Evolutionary conservation across 2,329 filamentous ascomycete genomes (phyloP).

Genomic region (Exserohilum rostratum): DNA sequence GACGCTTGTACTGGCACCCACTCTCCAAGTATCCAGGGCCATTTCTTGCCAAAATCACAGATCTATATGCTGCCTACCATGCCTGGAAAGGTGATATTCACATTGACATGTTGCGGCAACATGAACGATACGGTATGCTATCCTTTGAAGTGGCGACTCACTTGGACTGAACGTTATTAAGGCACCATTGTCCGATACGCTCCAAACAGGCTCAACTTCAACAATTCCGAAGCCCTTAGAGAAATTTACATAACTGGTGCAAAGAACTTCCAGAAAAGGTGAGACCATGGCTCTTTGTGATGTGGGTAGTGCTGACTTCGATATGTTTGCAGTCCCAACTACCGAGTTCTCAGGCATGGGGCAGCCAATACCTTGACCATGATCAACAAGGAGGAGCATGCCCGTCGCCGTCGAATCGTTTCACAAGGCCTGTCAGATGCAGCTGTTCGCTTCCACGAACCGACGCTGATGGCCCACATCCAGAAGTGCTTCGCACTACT

Average conservation of each 20-base stretch:
- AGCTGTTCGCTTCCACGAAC: conserved; percentile 5
- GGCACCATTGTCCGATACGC: not conserved
- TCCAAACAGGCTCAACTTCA: conserved; percentile 6
- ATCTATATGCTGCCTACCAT: conserved; percentile 17
- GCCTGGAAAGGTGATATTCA: conserved; percentile 14
- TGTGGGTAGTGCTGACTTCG: too few species aligned
- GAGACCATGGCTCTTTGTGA: too few species aligned
- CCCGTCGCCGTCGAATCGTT: conserved; percentile 12
- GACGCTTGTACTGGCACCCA: conserved; percentile 11
- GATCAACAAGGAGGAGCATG: conserved; percentile 8
- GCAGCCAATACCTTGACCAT: conserved; percentile 19
- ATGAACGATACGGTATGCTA: conserved; percentile 15
- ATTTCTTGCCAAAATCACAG: conserved; percentile 16
- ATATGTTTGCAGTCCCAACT: conserved; percentile 1
- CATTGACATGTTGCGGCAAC: conserved; percentile 14
- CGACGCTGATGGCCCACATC: not conserved
- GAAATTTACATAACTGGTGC: not conserved
- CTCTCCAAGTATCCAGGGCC: conserved; percentile 21
- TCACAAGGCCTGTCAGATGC: conserved; percentile 8
- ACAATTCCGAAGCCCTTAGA: not conserved
- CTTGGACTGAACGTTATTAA: too few species aligned
- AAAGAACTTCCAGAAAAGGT: conserved; percentile 1
- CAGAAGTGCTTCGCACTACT: not conserved
- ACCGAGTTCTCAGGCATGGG: conserved; percentile 14
- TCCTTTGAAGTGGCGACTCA: not conserved